A percentile compares a stretch with the other conserved stretches of the same genome.
Conservation (phyloP, 495 filamentous ascomycete species). For the Rusavskia elegans region DNA sequence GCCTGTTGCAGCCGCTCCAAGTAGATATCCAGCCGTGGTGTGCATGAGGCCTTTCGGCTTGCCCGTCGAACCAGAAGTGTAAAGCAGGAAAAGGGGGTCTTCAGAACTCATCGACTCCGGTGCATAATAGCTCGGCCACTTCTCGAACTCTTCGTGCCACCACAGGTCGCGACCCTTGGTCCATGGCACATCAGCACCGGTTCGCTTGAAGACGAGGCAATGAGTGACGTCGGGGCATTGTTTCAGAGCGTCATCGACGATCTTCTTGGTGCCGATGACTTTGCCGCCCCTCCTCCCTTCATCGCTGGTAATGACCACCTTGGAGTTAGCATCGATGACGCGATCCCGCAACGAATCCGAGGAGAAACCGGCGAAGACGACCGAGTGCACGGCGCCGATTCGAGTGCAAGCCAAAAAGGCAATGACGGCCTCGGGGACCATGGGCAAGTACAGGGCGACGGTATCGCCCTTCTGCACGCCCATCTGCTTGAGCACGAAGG, state of each 20-base stretch:
- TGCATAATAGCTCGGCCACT: conserved; percentile 79
- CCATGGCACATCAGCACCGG: conserved; percentile 83
- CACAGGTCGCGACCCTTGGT: conserved; percentile 79
- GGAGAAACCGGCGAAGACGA: conserved; percentile 97
- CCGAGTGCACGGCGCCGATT: conserved; percentile 94
- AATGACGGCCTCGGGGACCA: conserved; percentile 92
- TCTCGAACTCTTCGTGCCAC: conserved; percentile 98
- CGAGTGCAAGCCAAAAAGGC: conserved; percentile 81
- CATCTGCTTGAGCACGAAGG: conserved; percentile 79
- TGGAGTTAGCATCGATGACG: conserved; percentile 76
- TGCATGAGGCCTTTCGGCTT: conserved; percentile 99
- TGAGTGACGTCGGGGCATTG: conserved; percentile 84
- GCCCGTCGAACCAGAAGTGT: conserved; percentile 94
- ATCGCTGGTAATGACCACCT: conserved; percentile 89
- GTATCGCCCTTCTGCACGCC: conserved; percentile 97
- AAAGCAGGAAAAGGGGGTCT: conserved; percentile 92
- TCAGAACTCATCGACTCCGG: conserved; percentile 81
- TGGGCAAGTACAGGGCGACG: conserved; percentile 92
- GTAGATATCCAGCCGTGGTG: conserved; percentile 84
- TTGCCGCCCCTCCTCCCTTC: conserved; percentile 98
- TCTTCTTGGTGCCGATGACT: conserved; percentile 96
- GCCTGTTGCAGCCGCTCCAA: conserved; percentile 83
- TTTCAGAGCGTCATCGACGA: conserved; percentile 95
- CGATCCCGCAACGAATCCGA: conserved; percentile 93
- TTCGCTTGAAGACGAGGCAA: conserved; percentile 87